A percentile compares a stretch with the other conserved stretches of the same genome.
Evolutionary conservation across 768 basidiomycete genomes (phyloP).

Genomic region (Paxillus involutus): DNA sequence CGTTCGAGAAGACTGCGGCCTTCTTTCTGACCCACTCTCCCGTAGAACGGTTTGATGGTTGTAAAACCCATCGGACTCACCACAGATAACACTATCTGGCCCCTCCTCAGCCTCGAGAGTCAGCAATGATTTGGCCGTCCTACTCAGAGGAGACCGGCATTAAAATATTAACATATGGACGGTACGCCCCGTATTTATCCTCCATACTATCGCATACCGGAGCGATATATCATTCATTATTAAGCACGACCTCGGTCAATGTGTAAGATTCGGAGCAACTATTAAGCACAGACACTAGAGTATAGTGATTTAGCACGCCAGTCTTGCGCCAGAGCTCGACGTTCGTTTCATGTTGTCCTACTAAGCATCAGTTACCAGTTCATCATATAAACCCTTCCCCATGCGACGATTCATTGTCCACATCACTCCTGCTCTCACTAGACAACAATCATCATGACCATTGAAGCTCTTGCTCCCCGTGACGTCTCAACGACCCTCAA

Average conservation of each 20-base stretch:
- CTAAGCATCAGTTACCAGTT: background rate
- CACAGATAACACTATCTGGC: no score
- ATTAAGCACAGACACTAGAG: background rate
- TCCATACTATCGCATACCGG: no score
- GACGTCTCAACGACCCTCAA: constrained; percentile 40
- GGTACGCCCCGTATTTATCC: no score
- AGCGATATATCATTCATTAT: background rate
- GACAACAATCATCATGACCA: constrained; percentile 16
- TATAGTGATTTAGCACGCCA: constrained; percentile 9
- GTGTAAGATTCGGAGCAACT: no score
- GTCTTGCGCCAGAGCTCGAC: constrained; percentile 2
- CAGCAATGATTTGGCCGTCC: no score
- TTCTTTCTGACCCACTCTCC: no score
- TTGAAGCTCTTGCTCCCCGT: constrained; percentile 27
- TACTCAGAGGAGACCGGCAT: no score
- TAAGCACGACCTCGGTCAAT: background rate
- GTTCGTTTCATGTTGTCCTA: background rate
- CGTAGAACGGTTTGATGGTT: no score
- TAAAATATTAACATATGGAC: no score
- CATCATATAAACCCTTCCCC: background rate
- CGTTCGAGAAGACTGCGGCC: no score
- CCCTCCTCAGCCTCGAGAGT: no score
- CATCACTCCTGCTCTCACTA: background rate
- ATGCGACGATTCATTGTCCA: background rate
- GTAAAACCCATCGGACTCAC: no score